phyloP scores from a whole-genome alignment of 1,139 yeast genomes.

The Suhomyces panamericanus region DNA sequence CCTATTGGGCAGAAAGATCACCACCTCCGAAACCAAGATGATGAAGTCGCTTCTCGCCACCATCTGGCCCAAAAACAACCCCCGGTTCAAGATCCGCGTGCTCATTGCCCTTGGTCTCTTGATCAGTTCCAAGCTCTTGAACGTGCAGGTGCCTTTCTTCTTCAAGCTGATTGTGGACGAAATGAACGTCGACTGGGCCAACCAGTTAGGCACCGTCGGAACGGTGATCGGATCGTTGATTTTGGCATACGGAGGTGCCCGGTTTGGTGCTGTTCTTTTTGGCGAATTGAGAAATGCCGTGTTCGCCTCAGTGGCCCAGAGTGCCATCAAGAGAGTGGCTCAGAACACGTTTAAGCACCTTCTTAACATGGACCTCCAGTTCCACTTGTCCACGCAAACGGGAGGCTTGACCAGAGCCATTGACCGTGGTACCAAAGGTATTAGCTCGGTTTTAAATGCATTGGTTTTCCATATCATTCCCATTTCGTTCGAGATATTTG shows the following conservation, averaged over 20 bases:
- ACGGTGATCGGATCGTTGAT: slow-evolving; percentile 72
- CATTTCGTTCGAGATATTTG: slow-evolving; percentile 82
- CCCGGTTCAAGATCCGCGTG: slow-evolving; percentile 73
- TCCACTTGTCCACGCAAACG: slow-evolving; percentile 88
- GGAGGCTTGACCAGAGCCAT: slow-evolving; percentile 96
- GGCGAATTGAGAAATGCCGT: slow-evolving; percentile 95
- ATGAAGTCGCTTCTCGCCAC: slow-evolving; percentile 65
- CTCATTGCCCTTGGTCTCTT: slow-evolving; percentile 69
- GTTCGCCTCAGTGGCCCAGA: slow-evolving; percentile 93
- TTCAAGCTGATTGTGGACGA: slow-evolving; percentile 87
- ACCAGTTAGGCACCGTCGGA: slow-evolving; percentile 58
- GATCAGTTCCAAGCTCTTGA: slow-evolving; percentile 77
- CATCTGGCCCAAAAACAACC: slow-evolving; percentile 85
- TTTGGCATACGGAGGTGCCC: slow-evolving; percentile 87
- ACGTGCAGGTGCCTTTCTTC: slow-evolving; percentile 94
- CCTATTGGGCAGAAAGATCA: slow-evolving; percentile 24
- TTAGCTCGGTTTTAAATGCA: slow-evolving; percentile 86
- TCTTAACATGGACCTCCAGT: slow-evolving; percentile 80
- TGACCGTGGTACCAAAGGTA: slow-evolving; percentile 97
- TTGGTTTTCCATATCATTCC: slow-evolving; percentile 98
- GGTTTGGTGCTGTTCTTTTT: slow-evolving; percentile 91
- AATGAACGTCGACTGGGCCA: slow-evolving; percentile 88
- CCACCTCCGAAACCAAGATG: slow-evolving; percentile 60
- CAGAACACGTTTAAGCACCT: slow-evolving; percentile 82
- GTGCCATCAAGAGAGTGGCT: slow-evolving; percentile 90